phyloP scores from a whole-genome alignment of 2,329 filamentous ascomycete genomes.

The Incumbomyces delicatus region DNA sequence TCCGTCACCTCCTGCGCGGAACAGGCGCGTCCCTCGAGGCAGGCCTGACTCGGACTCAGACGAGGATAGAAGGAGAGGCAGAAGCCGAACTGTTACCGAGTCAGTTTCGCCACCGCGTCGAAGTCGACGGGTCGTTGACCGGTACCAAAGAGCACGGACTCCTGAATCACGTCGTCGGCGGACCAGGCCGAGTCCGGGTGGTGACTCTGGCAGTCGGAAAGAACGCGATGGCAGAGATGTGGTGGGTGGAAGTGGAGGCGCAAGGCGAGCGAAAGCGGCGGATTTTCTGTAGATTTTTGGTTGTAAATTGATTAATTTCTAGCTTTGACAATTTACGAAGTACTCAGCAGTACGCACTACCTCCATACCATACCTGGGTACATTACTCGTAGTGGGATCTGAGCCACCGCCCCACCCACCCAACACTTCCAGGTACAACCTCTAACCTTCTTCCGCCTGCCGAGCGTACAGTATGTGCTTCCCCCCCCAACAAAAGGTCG shows the following conservation, averaged over 20 bases:
- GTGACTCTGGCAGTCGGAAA: not conserved
- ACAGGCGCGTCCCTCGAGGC: not conserved
- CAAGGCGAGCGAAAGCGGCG: conserved; percentile 3
- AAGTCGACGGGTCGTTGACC: conserved; percentile 7
- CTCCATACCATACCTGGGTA: no score
- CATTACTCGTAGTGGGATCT: no score
- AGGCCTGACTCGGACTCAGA: conserved; percentile 6
- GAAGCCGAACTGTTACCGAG: conserved; percentile 5
- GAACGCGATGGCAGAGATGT: not conserved
- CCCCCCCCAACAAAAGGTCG: no score
- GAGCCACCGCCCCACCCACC: no score
- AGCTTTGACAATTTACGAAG: no score
- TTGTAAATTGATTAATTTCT: not conserved
- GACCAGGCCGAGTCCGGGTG: conserved; percentile 10
- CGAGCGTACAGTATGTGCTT: no score
- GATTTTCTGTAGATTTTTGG: conserved; percentile 6
- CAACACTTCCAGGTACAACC: no score
- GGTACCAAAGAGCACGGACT: conserved; percentile 1
- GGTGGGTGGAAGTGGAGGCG: conserved; percentile 1
- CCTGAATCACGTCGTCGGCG: conserved; percentile 2
- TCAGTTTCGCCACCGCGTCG: conserved; percentile 10
- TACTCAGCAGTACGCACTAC: no score
- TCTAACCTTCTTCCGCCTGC: no score
- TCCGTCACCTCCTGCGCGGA: conserved; percentile 8
- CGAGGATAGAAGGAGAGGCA: conserved; percentile 3